A percentile compares a stretch with the other conserved stretches of the same genome.
Conservation (phyloP, 495 filamentous ascomycete genomes). For the Rhypophila decipiens region DNA sequence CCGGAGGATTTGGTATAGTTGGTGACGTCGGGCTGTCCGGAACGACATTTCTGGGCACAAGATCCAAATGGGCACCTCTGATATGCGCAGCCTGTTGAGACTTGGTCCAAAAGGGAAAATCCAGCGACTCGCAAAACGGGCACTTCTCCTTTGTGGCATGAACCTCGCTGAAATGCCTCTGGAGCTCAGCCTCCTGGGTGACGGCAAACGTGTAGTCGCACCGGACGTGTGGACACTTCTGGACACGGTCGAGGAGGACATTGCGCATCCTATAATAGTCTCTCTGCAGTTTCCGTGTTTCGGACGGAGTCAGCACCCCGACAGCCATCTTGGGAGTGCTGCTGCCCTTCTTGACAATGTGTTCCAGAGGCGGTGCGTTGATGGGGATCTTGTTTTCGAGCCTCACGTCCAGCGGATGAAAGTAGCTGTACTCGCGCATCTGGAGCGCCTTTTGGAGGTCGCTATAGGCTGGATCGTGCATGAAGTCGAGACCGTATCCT, state of each 20-base stretch:
- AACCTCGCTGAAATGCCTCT: conserved; percentile 22
- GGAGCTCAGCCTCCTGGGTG: conserved; percentile 13
- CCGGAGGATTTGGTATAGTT: too few species aligned
- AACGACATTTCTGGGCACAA: conserved; percentile 7
- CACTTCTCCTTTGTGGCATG: conserved; percentile 22
- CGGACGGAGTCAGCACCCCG: conserved; percentile 34
- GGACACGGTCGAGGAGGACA: conserved; percentile 24
- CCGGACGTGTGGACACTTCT: conserved; percentile 27
- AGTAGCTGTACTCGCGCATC: conserved; percentile 15
- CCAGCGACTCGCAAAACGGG: conserved; percentile 21
- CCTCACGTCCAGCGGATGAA: conserved; percentile 15
- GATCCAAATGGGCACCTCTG: conserved; percentile 12
- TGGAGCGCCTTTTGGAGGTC: conserved; percentile 2
- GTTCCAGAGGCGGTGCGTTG: conserved; percentile 28
- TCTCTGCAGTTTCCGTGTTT: conserved; percentile 26
- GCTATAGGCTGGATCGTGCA: not conserved
- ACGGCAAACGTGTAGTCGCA: conserved; percentile 24
- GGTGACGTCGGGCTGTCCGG: not conserved
- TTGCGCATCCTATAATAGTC: conserved; percentile 27
- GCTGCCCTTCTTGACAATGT: conserved; percentile 9
- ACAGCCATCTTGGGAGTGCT: conserved; percentile 27
- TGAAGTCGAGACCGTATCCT: not conserved
- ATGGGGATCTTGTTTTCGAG: conserved; percentile 18
- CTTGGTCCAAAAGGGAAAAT: conserved; percentile 20
- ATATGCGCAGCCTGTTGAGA: too few species aligned